Percentiles rank a stretch among this genome's conserved stretches.
Conservation (phyloP, 306 rosid species). For the Styphnolobium japonicum region DNA sequence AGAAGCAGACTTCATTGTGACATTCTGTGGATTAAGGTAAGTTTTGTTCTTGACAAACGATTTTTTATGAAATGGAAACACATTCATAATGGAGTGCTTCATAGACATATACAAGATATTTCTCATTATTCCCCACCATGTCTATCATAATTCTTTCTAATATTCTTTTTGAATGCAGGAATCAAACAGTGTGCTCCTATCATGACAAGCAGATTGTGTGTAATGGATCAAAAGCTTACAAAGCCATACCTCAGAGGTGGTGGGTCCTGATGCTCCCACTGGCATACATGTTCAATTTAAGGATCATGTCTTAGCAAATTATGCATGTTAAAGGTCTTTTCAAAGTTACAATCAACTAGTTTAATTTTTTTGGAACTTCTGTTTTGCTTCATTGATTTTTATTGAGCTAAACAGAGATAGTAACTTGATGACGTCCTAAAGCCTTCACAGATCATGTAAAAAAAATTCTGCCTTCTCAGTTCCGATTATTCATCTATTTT, state of each 20-base stretch:
- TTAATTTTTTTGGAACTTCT: background rate
- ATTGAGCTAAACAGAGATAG: background rate
- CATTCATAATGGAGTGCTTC: background rate
- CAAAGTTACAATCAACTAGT: background rate
- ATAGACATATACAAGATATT: background rate
- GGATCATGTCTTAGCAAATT: slow-evolving; percentile 20
- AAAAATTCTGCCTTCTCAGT: background rate
- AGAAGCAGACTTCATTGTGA: slow-evolving; percentile 41
- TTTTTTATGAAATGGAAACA: background rate
- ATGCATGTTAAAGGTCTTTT: slow-evolving; percentile 8
- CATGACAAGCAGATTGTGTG: slow-evolving; percentile 44
- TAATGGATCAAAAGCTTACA: slow-evolving; percentile 30
- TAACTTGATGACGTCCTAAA: background rate
- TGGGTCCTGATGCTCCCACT: slow-evolving; percentile 34
- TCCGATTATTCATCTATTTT: background rate
- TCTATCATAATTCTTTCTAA: background rate
- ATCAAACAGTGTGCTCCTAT: slow-evolving; percentile 52
- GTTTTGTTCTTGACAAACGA: background rate
- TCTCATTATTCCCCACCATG: background rate
- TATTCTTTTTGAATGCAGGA: slow-evolving; percentile 37
- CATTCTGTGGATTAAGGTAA: slow-evolving; percentile 64
- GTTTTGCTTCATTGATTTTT: slow-evolving; percentile 12
- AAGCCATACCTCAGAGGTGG: slow-evolving; percentile 37
- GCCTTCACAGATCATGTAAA: background rate
- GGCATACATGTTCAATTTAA: slow-evolving; percentile 23